A percentile compares a stretch with the other conserved stretches of the same genome.
These are phyloP conservation scores for Tricholoma saponaceum DNA, from an alignment of 768 basidiomycete species.

Conservation along the genomic window DNA sequence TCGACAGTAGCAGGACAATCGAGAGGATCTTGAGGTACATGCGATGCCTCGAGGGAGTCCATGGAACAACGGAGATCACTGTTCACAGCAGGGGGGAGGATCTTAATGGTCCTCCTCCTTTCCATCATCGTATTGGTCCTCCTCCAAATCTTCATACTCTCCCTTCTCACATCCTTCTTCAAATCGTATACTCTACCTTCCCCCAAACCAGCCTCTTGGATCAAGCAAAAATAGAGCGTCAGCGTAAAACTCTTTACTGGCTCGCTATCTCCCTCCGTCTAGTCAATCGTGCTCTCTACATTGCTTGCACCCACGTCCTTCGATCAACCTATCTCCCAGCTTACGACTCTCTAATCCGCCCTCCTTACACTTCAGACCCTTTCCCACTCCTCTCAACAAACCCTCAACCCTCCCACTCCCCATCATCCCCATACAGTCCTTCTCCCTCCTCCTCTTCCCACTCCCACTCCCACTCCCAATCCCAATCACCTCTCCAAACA, in stretches of 20 bases:
- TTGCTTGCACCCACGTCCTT: constrained; percentile 79
- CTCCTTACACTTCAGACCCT: constrained; percentile 74
- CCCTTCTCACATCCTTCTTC: constrained; percentile 62
- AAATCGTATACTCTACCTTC: constrained; percentile 65
- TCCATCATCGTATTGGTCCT: constrained; percentile 10
- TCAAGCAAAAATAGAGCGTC: constrained; percentile 30
- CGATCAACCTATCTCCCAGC: constrained; percentile 69
- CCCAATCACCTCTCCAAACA: constrained; percentile 28
- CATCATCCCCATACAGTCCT: constrained; percentile 16
- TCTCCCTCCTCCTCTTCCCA: constrained; percentile 8
- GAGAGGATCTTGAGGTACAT: no score
- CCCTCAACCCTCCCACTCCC: constrained; percentile 16
- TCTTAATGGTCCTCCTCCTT: constrained; percentile 17
- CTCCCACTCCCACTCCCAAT: neutral
- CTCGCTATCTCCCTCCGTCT: constrained; percentile 56
- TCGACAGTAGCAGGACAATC: no score
- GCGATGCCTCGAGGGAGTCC: no score
- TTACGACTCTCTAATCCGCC: constrained; percentile 58
- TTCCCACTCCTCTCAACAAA: constrained; percentile 46
- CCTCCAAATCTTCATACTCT: constrained; percentile 28
- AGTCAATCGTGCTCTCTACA: constrained; percentile 63
- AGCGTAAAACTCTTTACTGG: constrained; percentile 53
- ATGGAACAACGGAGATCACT: no score
- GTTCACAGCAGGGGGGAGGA: no score
- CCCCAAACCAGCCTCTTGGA: constrained; percentile 26